Percentiles rank a stretch among this genome's conserved stretches.
phyloP scores from a whole-genome alignment of 106 monocot species.

The Allium sativum region DNA sequence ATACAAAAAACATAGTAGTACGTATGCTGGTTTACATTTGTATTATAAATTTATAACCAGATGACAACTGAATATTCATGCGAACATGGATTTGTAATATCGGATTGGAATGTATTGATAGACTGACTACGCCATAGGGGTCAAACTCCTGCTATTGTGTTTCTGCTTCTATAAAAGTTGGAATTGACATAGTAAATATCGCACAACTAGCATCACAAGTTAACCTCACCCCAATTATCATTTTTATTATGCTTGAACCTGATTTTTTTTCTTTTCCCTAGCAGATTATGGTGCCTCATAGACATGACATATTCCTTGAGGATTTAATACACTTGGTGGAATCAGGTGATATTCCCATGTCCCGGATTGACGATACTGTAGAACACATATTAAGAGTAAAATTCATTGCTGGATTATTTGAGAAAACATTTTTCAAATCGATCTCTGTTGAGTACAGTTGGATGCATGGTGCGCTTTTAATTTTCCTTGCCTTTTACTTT shows the following conservation, averaged over 20 bases:
- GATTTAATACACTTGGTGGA: slow-evolving; percentile 68
- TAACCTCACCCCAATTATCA: background rate
- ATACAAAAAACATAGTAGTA: too few relatives aligned
- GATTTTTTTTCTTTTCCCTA: background rate
- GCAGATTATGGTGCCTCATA: slow-evolving; percentile 77
- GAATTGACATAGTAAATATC: slow-evolving; percentile 73
- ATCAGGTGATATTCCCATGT: slow-evolving; percentile 61
- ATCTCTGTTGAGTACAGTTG: slow-evolving; percentile 43
- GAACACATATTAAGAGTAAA: slow-evolving; percentile 78
- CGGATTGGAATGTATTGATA: slow-evolving; percentile 87
- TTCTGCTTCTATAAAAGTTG: slow-evolving; percentile 67
- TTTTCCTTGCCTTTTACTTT: background rate
- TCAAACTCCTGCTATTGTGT: slow-evolving; percentile 73
- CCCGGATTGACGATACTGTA: slow-evolving; percentile 86
- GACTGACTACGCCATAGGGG: slow-evolving; percentile 55
- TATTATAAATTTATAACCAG: too few relatives aligned
- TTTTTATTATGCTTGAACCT: slow-evolving; percentile 4
- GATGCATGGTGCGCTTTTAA: slow-evolving; percentile 53
- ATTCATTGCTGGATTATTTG: slow-evolving; percentile 76
- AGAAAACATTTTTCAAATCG: slow-evolving; percentile 78
- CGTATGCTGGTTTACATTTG: too few relatives aligned
- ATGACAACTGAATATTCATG: background rate
- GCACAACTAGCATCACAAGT: slow-evolving; percentile 1
- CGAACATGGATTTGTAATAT: slow-evolving; percentile 70
- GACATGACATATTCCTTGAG: slow-evolving; percentile 57